Conservation (phyloP, 495 filamentous ascomycete genomes). For the Talaromyces liani region DNA sequence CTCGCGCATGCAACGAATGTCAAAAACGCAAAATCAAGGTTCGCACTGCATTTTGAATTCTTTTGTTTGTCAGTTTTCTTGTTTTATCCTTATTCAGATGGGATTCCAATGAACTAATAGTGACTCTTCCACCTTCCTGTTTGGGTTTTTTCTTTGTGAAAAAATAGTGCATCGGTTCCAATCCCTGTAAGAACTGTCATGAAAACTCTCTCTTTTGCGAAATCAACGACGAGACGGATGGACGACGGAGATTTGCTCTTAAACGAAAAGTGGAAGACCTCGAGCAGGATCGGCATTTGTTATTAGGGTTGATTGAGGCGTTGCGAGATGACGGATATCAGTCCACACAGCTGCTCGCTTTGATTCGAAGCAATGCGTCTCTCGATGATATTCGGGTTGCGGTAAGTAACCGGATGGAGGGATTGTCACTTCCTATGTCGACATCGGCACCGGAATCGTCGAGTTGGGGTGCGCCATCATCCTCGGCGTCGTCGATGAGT, state of each 20-base stretch:
- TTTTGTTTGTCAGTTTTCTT: background rate
- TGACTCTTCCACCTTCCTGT: background rate
- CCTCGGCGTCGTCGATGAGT: background rate
- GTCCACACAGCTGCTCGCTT: conserved; percentile 11
- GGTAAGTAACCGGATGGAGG: background rate
- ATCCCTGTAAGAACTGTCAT: conserved; percentile 8
- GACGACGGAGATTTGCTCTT: conserved; percentile 14
- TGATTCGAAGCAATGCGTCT: conserved; percentile 18
- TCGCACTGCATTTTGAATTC: background rate
- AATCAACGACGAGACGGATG: conserved; percentile 19
- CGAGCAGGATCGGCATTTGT: conserved; percentile 18
- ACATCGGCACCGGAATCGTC: background rate
- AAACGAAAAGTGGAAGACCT: conserved; percentile 20
- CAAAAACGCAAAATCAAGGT: conserved; percentile 11
- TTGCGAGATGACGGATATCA: conserved; percentile 14
- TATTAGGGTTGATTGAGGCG: conserved; percentile 15
- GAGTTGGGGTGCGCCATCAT: background rate
- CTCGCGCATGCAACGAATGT: conserved; percentile 9
- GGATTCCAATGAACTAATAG: background rate
- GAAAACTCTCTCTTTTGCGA: conserved; percentile 11
- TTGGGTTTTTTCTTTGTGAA: background rate
- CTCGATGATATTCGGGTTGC: conserved; percentile 13
- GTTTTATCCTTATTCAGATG: background rate
- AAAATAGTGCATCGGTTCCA: conserved; percentile 7
- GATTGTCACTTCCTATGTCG: background rate